phyloP scores from a whole-genome alignment of 1,284 basidiomycete species.

The Apiotrichum sp. region DNA sequence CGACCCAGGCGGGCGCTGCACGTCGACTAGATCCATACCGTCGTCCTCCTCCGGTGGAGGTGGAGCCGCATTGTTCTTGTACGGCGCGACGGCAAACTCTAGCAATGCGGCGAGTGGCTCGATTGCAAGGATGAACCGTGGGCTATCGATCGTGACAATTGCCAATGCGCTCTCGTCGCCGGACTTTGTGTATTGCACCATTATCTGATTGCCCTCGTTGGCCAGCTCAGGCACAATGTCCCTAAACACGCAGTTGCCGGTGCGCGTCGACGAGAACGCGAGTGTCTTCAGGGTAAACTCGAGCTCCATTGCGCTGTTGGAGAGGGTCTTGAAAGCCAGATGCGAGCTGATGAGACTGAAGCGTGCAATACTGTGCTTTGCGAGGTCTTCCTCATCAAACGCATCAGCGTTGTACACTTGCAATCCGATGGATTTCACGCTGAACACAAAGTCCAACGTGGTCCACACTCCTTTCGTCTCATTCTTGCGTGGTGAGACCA shows the following conservation, averaged over 20 bases:
- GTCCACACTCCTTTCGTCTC: constrained; percentile 52
- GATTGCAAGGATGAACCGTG: constrained; percentile 86
- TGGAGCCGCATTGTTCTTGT: constrained; percentile 35
- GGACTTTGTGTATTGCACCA: constrained; percentile 80
- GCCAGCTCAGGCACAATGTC: constrained; percentile 63
- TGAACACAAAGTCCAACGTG: constrained; percentile 69
- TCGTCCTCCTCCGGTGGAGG: constrained; percentile 23
- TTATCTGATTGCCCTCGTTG: constrained; percentile 35
- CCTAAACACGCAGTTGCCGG: constrained; percentile 77
- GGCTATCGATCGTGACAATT: constrained; percentile 86
- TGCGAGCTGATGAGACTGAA: constrained; percentile 78
- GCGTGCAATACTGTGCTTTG: constrained; percentile 73
- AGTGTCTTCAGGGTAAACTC: constrained; percentile 85
- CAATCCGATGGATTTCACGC: constrained; percentile 70
- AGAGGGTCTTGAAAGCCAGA: constrained; percentile 75
- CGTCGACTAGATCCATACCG: constrained; percentile 6
- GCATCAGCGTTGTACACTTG: constrained; percentile 80
- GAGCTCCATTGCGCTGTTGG: constrained; percentile 75
- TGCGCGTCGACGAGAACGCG: constrained; percentile 81
- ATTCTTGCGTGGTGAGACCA: constrained; percentile 25
- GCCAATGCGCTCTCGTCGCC: constrained; percentile 59
- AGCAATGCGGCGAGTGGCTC: constrained; percentile 86
- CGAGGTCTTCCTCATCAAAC: constrained; percentile 57
- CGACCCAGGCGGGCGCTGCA: constrained; percentile 11
- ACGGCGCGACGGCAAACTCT: constrained; percentile 73